Conservation (phyloP, 2,329 filamentous ascomycete species). For the Alternaria sp. region DNA sequence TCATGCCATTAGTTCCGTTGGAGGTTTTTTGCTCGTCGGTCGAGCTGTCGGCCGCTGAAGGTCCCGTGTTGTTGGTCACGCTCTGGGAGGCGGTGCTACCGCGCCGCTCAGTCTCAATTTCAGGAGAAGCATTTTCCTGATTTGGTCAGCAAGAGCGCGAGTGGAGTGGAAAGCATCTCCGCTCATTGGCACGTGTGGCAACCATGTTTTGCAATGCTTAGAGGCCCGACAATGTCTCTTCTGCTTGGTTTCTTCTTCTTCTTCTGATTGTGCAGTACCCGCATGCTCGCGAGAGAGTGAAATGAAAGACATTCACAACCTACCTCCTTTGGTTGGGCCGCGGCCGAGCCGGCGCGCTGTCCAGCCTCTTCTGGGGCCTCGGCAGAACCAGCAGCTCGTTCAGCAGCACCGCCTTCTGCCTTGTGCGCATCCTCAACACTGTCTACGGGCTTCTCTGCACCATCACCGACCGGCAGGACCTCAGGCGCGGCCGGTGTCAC, state of each 20-base stretch:
- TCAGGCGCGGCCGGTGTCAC: slow-evolving; percentile 28
- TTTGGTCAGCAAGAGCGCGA: slow-evolving; percentile 21
- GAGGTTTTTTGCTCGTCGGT: slow-evolving; percentile 25
- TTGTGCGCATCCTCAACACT: slow-evolving; percentile 35
- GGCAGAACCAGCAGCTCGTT: slow-evolving; percentile 14
- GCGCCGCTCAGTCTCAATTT: slow-evolving; percentile 19
- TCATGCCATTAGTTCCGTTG: slow-evolving; percentile 24
- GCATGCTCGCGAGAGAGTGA: slow-evolving; percentile 2
- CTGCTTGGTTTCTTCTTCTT: slow-evolving; percentile 2
- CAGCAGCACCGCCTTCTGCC: slow-evolving; percentile 14
- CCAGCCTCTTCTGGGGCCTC: slow-evolving; percentile 17
- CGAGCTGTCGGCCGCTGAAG: slow-evolving; percentile 22
- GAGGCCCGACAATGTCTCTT: slow-evolving; percentile 7
- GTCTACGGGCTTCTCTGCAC: slow-evolving; percentile 36
- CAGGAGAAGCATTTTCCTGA: slow-evolving; percentile 23
- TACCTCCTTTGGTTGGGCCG: slow-evolving; percentile 33
- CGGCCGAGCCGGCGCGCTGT: slow-evolving; percentile 26
- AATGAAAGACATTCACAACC: slow-evolving; percentile 16
- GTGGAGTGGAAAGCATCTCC: slow-evolving; percentile 12
- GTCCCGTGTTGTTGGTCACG: slow-evolving; percentile 23
- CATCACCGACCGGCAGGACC: slow-evolving; percentile 23
- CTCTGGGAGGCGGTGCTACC: slow-evolving; percentile 26
- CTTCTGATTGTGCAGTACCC: slow-evolving; percentile 9
- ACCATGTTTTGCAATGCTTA: slow-evolving; percentile 27
- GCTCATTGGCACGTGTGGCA: slow-evolving; percentile 30